Conservation (phyloP, 805 yeast species). For the Metschnikowia kofuensis region DNA sequence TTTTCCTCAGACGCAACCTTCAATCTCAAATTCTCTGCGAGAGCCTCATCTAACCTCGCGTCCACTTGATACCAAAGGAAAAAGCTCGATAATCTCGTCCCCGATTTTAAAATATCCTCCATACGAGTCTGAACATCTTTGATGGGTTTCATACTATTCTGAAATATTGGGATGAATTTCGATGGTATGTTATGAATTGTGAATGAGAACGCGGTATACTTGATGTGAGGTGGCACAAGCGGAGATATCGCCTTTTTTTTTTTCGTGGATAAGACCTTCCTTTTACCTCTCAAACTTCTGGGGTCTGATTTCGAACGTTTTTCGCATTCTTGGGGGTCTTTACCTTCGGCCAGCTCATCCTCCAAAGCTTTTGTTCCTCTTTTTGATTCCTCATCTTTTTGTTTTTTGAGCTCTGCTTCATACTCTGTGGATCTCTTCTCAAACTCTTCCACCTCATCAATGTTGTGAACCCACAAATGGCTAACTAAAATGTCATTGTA, state of each 20-base stretch:
- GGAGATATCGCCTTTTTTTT: slow-evolving; percentile 18
- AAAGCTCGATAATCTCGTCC: slow-evolving; percentile 57
- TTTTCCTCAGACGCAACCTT: slow-evolving; percentile 55
- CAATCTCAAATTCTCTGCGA: slow-evolving; percentile 62
- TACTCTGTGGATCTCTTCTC: slow-evolving; percentile 34
- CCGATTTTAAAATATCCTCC: slow-evolving; percentile 57
- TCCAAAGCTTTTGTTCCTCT: slow-evolving; percentile 17
- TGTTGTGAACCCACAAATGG: slow-evolving; percentile 50
- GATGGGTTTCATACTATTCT: slow-evolving; percentile 59
- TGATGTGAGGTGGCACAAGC: slow-evolving; percentile 44
- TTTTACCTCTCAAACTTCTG: slow-evolving; percentile 13
- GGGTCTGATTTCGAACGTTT: slow-evolving; percentile 9
- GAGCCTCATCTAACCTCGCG: slow-evolving; percentile 62
- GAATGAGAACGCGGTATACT: slow-evolving; percentile 63
- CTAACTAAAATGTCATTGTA: slow-evolving; percentile 44
- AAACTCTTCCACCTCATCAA: slow-evolving; percentile 45
- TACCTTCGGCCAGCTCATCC: slow-evolving; percentile 14
- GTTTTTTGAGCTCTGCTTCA: slow-evolving; percentile 25
- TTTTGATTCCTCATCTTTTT: slow-evolving; percentile 25
- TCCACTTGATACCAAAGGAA: slow-evolving; percentile 84
- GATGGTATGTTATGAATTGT: slow-evolving; percentile 63
- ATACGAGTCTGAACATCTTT: slow-evolving; percentile 58
- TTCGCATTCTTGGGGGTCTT: slow-evolving; percentile 11
- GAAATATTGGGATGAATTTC: slow-evolving; percentile 59
- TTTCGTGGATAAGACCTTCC: slow-evolving; percentile 13